These are phyloP conservation scores for Colletotrichum spaethianum DNA, from an alignment of 2,329 filamentous ascomycete genomes.

Conservation along the genomic window DNA sequence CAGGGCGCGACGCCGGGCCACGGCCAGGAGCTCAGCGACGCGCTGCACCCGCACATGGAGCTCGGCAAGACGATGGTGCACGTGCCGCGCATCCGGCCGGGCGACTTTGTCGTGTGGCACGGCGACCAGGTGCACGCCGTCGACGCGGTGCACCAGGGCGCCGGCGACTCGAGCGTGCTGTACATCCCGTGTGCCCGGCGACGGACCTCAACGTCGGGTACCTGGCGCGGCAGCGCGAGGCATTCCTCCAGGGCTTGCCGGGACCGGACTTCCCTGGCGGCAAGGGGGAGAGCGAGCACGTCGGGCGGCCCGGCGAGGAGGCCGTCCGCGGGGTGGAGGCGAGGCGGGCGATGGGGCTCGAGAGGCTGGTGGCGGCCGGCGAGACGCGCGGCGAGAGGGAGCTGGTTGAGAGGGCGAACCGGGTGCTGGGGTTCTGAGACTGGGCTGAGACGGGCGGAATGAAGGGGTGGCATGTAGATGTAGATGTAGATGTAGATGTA, in stretches of 20 bases:
- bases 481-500: not conserved
- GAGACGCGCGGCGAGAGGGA: slow-evolving; percentile 52
- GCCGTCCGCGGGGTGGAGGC: slow-evolving; percentile 51
- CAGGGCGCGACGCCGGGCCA: slow-evolving; percentile 79
- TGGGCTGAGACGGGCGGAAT: not conserved
- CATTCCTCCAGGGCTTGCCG: slow-evolving; percentile 77
- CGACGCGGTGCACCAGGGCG: slow-evolving; percentile 82
- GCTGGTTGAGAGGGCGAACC: slow-evolving; percentile 59
- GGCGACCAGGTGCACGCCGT: slow-evolving; percentile 88
- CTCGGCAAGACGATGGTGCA: slow-evolving; percentile 80
- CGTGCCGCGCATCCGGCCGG: slow-evolving; percentile 77
- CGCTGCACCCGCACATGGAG: slow-evolving; percentile 79
- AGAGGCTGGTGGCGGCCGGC: slow-evolving; percentile 50
- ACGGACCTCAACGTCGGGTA: slow-evolving; percentile 83
- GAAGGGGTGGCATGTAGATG: too few relatives aligned
- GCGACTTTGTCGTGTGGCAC: slow-evolving; percentile 88
- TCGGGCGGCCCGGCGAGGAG: slow-evolving; percentile 61
- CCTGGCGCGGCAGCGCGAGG: slow-evolving; percentile 77
- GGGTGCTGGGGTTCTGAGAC: slow-evolving; percentile 57
- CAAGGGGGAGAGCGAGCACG: slow-evolving; percentile 72
- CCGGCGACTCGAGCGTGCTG: slow-evolving; percentile 83
- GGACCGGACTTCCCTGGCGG: slow-evolving; percentile 82
- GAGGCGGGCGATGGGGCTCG: slow-evolving; percentile 61
- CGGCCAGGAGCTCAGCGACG: slow-evolving; percentile 76
- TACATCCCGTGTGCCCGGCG: slow-evolving; percentile 89